Conservation (phyloP, 768 basidiomycete genomes). For the Hygrocybe coccinea region DNA sequence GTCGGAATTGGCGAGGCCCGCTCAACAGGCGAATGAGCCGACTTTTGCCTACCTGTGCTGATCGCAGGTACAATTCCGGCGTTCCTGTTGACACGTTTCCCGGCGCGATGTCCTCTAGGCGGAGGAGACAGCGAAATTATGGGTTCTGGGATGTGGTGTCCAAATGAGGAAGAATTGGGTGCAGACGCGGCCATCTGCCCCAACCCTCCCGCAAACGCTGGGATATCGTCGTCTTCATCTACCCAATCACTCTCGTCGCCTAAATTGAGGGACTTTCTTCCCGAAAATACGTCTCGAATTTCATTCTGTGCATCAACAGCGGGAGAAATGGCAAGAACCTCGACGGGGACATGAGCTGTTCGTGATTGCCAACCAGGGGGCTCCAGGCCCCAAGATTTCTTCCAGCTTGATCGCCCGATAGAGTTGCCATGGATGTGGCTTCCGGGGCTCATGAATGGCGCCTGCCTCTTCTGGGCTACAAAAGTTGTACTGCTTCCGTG, state of each 20-base stretch:
- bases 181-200: constrained; percentile 45
- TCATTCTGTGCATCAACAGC: constrained; percentile 39
- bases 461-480: constrained; percentile 76
- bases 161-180: background rate
- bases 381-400: constrained; percentile 83
- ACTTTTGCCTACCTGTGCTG: constrained; percentile 37
- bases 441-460: constrained; percentile 61
- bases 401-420: constrained; percentile 74
- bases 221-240: constrained; percentile 77
- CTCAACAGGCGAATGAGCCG: constrained; percentile 56
- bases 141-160: background rate
- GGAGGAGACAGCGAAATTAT: constrained; percentile 14
- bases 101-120: constrained; percentile 43
- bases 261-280: constrained; percentile 50
- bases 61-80: constrained; percentile 18
- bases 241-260: constrained; percentile 88
- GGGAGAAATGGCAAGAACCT: constrained; percentile 70
- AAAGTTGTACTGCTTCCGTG: constrained; percentile 52
- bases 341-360: constrained; percentile 62
- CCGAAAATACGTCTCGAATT: constrained; percentile 80
- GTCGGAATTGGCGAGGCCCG: constrained; percentile 55
- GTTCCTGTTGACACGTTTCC: constrained; percentile 32
- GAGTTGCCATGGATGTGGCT: constrained; percentile 37
- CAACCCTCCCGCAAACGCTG: constrained; percentile 70
- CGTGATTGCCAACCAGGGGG: constrained; percentile 81